Base-by-base conservation (phyloP, 495 filamentous ascomycete species). In the Corynascus novoguineensis region DNA sequence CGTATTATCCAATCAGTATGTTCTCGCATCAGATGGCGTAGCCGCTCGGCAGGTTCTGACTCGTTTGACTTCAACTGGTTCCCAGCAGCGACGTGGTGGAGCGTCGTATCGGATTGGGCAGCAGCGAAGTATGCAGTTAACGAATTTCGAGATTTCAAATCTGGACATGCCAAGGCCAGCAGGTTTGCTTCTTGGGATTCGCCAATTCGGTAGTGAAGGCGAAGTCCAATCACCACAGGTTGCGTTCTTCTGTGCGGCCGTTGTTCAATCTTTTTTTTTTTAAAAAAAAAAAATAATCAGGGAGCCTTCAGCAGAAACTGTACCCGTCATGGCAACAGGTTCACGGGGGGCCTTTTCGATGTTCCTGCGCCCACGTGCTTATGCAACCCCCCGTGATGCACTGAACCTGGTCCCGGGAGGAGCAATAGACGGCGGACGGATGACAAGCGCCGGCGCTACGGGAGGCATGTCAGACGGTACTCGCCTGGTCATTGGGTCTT, bases 361-460 rank as follows among this genome's bases (percentile, higher is more conserved):
- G 8, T 49, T n/a, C 35, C 35, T 12, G 37, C 21, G n/a, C 37
- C 37, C 31, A 50, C 31, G 32, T 50, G 48, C 32, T 24, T 14
- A 32, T 24, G 31, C 2, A 40, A 25, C 35, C 34, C 50, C 50
- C 50, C 50, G 29, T 24, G 5, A 37, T 31, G 44, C 44, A 47
- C 24, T 28, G 5, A 42, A n/a, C 25, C 38, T 31, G 50, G 38
- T 31, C 41, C 42, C n/a, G 42, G 41, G 45, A 49, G 45, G 34
- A 56, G 45, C 53, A 56, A 49, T 48, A 56, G 41, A 49, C 44
- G 11, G 12, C 44, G 3, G n/a, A n/a, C n/a, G n/a, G n/a, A 34
- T 21, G 37, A 17, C 44, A 56, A 56, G 53, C 53, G 44, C 53
- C 45, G 24, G 53, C 53, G 44, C 44, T 56, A 49, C 50, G 31